Evolutionary conservation across 2,329 filamentous ascomycete genomes (phyloP), one percentile per base, ranked within the genome.

Genomic region (Neofusicoccum umdonicola): DNA sequence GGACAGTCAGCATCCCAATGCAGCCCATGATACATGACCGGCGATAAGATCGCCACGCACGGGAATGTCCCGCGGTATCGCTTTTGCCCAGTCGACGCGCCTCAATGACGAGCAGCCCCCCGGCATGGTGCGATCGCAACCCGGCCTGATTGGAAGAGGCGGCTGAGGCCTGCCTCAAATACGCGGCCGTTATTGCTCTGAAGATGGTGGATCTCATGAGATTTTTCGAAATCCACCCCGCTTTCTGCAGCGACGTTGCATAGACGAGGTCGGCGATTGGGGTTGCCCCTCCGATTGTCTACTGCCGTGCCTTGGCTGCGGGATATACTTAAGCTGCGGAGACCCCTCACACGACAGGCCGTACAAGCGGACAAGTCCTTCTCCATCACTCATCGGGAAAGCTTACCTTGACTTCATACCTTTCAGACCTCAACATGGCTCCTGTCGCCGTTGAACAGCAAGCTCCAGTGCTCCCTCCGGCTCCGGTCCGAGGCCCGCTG

Each of bases 401-500:
- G 50, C 61, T 60, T 61, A 45, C 45, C 35, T 54, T 45, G 22
- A 51, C 51, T 35, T 51, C 52, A 22, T 19, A 1, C 13, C 17
- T 54, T 13, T 9, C 11, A 42, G 11, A 17, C 15, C 35, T 41
- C 35, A 13, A 63, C 11, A 65, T 65, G 63, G 63, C 63, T 27
- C 63, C 63, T 3, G 56, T 61, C 42, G 63, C 63, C 17, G 63
- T 65, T 48, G 47, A 61, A 17, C 37, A 42, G 15, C 48, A 64
- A 35, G 27, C 44, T 12, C 41, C 42, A 27, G 41, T 35, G n/a
- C 39, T 60, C 17, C 56, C 56, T 22, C 52, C 54, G 56, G 63
- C 63, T 45, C 63, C 64, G 17, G 63, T 60, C 27, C 51, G 52
- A 31, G 67, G 67, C 17, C 58, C 63, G 22, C 15, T 64, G 12